A percentile compares a stretch with the other conserved stretches of the same genome.
Evolutionary conservation across 1,139 yeast genomes (phyloP).

Genomic region (Blastobotrys niveus): DNA sequence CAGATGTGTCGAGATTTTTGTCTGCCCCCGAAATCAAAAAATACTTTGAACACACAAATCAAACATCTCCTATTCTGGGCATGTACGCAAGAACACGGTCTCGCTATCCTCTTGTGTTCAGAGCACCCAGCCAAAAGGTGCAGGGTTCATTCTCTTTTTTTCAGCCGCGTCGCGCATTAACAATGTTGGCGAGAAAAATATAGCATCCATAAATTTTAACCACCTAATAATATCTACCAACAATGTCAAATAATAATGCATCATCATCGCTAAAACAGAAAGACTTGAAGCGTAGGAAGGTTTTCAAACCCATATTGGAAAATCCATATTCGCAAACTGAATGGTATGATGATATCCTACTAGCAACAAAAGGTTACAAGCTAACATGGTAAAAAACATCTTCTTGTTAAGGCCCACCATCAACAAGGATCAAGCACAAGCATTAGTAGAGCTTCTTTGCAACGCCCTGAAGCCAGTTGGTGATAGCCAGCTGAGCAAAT

Average conservation of each 20-base stretch:
- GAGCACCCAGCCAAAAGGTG: not conserved
- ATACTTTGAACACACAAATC: not conserved
- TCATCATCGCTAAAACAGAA: conserved; percentile 14
- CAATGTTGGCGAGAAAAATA: no score
- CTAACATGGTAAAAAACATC: not conserved
- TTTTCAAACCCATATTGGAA: conserved; percentile 23
- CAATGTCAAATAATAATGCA: no score
- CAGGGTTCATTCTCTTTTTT: not conserved
- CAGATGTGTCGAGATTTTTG: not conserved
- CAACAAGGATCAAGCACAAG: not conserved
- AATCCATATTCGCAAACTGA: conserved; percentile 19
- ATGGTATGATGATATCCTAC: not conserved
- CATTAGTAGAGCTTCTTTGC: not conserved
- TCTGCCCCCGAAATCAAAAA: not conserved
- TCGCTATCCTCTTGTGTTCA: not conserved
- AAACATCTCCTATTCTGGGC: not conserved
- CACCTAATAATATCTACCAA: no score
- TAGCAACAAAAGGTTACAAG: not conserved
- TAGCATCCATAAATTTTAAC: no score
- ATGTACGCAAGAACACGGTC: not conserved
- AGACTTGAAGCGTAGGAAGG: conserved; percentile 17
- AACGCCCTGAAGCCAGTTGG: conserved; percentile 9
- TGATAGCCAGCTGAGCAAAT: conserved; percentile 6
- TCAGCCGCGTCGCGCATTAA: not conserved
- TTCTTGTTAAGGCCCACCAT: not conserved